Base-by-base conservation (phyloP, 1,284 basidiomycete species). In the Caloboletus inedulis region DNA sequence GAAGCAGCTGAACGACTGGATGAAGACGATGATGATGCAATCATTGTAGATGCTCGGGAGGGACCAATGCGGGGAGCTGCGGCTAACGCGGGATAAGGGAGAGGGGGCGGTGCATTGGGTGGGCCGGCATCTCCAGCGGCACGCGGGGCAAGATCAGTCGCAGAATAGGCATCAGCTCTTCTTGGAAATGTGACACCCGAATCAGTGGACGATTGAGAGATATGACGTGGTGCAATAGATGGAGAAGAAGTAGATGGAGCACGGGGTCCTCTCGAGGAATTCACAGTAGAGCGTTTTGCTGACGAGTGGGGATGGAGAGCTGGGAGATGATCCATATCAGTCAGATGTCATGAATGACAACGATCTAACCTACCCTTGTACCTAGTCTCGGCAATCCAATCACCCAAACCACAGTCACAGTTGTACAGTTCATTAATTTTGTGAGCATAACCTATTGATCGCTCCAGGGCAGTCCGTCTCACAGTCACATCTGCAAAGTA, bases 401-500 rank as follows among this genome's bases (percentile, higher is more conserved):
- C 85, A 14, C 74, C 73, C 54, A 96, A 68, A 18, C 94, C 92
- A 62, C 86, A 88, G 64, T 94, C 90, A 59, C 84, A 84, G 54
- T 77, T 73, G 43, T 83, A 80, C 19, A 96, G 71, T 62, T 94
- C 91, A 63, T 92, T 91, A 59, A 95, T 89, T 70, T 92, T 93
- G 56, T 75, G 72, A 8, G 89, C 88, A 64, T 96, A 97, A 42
- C 83, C 81, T 29, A 76, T 68, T 44, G 89, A 89, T 36, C 93
- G 77, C 63, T 96, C 94, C 4, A 84, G 66, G 0, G 88, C 62
- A 29, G 77, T 85, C 62, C 78, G 81, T 69, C 80, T 77, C 12
- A 63, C 59, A 51, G 80, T 71, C 12, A 96, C 77, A 63, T 94
- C 89, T 19, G 78, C 75, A 60, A 80, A 90, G 56, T 80, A 76